These are phyloP conservation scores for Penicillium sp. DNA, from an alignment of 2,329 filamentous ascomycete species.

Conservation along the genomic window DNA sequence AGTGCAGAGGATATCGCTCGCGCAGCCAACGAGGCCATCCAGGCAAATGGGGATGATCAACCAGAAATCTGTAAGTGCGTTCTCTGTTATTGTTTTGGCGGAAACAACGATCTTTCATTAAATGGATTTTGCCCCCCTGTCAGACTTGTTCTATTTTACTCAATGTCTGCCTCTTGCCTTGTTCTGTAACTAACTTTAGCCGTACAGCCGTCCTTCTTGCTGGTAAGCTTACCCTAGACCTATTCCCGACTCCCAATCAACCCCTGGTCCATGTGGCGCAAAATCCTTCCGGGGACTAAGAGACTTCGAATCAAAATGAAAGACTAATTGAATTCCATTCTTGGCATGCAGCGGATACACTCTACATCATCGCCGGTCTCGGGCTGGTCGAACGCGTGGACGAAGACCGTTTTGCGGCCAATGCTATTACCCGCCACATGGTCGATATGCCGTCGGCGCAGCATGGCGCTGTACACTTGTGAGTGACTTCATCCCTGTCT, in stretches of 20 bases:
- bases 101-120: background rate
- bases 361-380: constrained; percentile 41
- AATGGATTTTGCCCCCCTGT: background rate
- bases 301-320: background rate
- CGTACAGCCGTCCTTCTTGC: constrained; percentile 2
- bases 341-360: constrained; percentile 35
- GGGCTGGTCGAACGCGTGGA: constrained; percentile 36
- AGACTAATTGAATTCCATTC: background rate
- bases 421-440: constrained; percentile 40
- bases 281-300: background rate
- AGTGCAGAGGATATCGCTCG: constrained; percentile 32
- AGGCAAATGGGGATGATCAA: constrained; percentile 10
- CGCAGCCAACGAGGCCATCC: constrained; percentile 21
- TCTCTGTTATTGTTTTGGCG: background rate
- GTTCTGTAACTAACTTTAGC: background rate
- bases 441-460: constrained; percentile 37
- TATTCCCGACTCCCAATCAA: background rate
- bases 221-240: background rate
- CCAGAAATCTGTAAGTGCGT: constrained; percentile 30
- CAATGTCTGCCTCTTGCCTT: background rate
- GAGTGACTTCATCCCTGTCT: constrained; percentile 9
- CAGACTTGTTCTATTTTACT: too few species aligned
- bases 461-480: constrained; percentile 44
- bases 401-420: constrained; percentile 35
- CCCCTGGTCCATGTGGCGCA: background rate